Base-by-base conservation (phyloP, 2,329 filamentous ascomycete genomes). In the Fusarium nisikadoi region DNA sequence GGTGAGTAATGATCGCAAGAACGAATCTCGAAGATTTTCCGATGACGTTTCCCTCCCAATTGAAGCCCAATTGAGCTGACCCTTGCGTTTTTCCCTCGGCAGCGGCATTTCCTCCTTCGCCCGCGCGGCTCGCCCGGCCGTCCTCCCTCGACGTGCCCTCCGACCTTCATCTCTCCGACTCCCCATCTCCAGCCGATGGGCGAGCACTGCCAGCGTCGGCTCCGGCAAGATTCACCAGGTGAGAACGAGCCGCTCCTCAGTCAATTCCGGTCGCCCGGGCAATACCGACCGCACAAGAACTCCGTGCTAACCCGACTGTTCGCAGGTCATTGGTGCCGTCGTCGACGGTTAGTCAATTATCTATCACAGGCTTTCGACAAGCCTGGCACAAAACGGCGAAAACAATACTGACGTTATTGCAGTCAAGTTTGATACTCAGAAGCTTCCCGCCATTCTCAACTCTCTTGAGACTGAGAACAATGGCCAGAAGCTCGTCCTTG, bases 401-500 rank as follows among this genome's bases (percentile, higher is more conserved):
- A 23, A 7, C n/a, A 19, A 60, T 66, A 50, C 80, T 82, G 72
- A 81, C 68, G 61, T 65, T 63, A 68, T 75, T 80, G 79, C 84
- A 97, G 95, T 98, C 86, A 98, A 98, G 90, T 98, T 98, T 89
- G 94, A 97, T 82, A 90, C 88, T 79, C 93, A 95, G 76, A 93
- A 95, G 87, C 93, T 99, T 77, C 96, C 96, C 80, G 86, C 95
- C 79, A 99, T 99, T 91, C 92, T 98, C 84, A 98, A 99, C 88
- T 96, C 96, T 83, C 89, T 99, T 81, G 91, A 92, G 86, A 97
- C 94, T 80, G 86, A 91, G 78, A 98, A 98, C 88, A 92, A 93
- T 85, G 94, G 93, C 84, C 89, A 97, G 84, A 98, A 96, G 90
- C 92, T 99, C 77, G 90, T 97, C 76, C 91, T 99, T 76, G 96